Evolutionary conservation across 2,329 filamentous ascomycete genomes (phyloP).

Genomic region (Clathrospora elynae): DNA sequence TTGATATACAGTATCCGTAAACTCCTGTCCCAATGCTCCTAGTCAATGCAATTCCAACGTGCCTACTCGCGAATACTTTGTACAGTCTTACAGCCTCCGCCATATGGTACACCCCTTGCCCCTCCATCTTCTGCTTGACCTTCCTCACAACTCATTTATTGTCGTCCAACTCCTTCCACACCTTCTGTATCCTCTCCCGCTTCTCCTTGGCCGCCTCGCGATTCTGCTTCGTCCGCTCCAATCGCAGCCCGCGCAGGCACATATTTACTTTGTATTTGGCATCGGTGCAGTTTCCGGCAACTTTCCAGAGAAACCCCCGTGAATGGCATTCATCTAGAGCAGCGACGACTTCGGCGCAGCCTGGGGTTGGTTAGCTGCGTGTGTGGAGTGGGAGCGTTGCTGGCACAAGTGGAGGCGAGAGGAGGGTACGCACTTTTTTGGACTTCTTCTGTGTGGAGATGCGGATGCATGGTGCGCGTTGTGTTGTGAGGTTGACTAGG

Average conservation of each 20-base stretch:
- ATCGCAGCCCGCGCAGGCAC: conserved; percentile 80
- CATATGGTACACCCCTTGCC: neutral
- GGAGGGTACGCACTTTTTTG: conserved; percentile 63
- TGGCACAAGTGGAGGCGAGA: neutral
- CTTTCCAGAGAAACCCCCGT: conserved; percentile 88
- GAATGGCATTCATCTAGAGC: conserved; percentile 96
- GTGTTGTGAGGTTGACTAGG: conserved; percentile 1
- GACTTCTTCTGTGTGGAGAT: conserved; percentile 92
- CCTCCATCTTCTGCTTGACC: neutral
- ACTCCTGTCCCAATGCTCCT: conserved; percentile 3
- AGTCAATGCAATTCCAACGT: too few relatives aligned
- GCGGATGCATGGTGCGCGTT: conserved; percentile 81
- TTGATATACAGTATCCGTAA: neutral
- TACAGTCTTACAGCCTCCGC: too few relatives aligned
- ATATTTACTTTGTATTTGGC: conserved; percentile 82
- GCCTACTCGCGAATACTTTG: too few relatives aligned
- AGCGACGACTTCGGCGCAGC: conserved; percentile 91
- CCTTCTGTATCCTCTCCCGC: conserved; percentile 73
- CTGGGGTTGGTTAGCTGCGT: conserved; percentile 58
- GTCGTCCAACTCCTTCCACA: conserved; percentile 78
- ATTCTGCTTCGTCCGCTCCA: conserved; percentile 78
- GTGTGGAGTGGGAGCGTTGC: too few relatives aligned
- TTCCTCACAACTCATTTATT: conserved; percentile 55
- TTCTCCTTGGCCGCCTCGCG: conserved; percentile 70
- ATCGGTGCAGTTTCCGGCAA: conserved; percentile 85